Base-by-base conservation (phyloP, 1,284 basidiomycete genomes). In the Rhodotorula sp. region DNA sequence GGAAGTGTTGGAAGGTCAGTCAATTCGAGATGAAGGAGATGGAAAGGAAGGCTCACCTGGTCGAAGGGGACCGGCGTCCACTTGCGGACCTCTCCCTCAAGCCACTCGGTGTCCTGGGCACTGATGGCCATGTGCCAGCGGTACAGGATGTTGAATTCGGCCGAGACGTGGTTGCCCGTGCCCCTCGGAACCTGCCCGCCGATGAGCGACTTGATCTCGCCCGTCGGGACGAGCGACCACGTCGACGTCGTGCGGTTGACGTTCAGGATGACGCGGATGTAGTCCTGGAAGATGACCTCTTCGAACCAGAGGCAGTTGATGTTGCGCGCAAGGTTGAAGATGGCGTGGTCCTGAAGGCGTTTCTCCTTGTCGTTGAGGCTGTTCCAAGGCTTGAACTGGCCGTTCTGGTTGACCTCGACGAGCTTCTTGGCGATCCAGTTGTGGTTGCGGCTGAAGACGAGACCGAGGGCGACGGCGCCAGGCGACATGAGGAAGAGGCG, bases 391-490 rank as follows among this genome's bases (percentile, higher is more conserved):
- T 46, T 65, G 70, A 67, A 80, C 37, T 49, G 64, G 44, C 84
- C 82, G 26, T 80, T 78, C 78, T 91, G 89, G 78, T 92, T 90
- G 78, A 91, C 86, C 64, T 84, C 82, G 33, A 88, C 78, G 49
- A 93, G 83, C 75, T 85, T 87, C 68, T 88, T 83, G 0, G 89
- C 89, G 69, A 91, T 85, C 78, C 86, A 90, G 78, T 95, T 95
- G 81, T 95, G 92, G 70, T 76, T 76, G 56, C 89, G 84, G 75
- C 83, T 85, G 72, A 93, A 83, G 10, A 92, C 80, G 33, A 91
- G 84, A 4, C 89, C 82, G 56, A 91, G 83, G 0, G 89, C 89
- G 70, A 87, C 85, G 14, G 84, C 84, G 3, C 88, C 83, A 20
- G 90, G 90, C 1, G 90, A 89, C 87, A 93, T 90, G 76, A 88